Evolutionary conservation across 495 filamentous ascomycete genomes (phyloP), one percentile per base, ranked within the genome.

Genomic region (Xylaria bambusicola): DNA sequence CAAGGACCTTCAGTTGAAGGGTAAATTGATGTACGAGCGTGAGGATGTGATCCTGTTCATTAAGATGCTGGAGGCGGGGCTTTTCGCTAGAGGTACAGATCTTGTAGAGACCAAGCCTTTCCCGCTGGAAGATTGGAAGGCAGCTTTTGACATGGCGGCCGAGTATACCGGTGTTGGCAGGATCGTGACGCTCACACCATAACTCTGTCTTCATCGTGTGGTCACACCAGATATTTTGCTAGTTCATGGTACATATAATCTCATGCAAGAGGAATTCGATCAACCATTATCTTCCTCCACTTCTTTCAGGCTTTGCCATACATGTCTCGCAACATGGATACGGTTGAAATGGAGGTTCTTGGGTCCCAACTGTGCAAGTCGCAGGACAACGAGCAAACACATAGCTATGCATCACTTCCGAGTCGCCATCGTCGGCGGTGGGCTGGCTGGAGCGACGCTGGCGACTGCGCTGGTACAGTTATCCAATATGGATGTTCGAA

Each of bases 21-120:
- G 68, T 18, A 71, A 75, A 54, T 61, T 71, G 45, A 75, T 77
- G 74, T 68, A 66, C 51, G 59, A 68, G 46, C 61, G 67, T 31
- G 65, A 70, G 15, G 62, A 65, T 33, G 0, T 67, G 31, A 17
- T 62, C 7, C 49, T 52, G 40, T 59, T 62, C 31, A 24, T 62
- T n/a, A 68, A 66, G 51, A 64, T 71, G 66, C 51, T 68, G 29
- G 66, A 68, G 50, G 52, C 47, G 31, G 68, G 68, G 6, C 27
- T 69, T 29, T 65, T 68, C 56, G 66, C 66, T 8, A 58, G 18
- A 20, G 68, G 66, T 3, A 46, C 53, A n/a, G 44, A 69, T 20
- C 57, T 68, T 7, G 66, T 66, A 4, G 60, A 64, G 48, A 57
- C 61, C n/a, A 66, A 68, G 48, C 51, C 35, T 27, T 71, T 62